These are phyloP conservation scores for Cyclocybe aegerita DNA, from an alignment of 768 basidiomycete genomes.

Conservation along the genomic window DNA sequence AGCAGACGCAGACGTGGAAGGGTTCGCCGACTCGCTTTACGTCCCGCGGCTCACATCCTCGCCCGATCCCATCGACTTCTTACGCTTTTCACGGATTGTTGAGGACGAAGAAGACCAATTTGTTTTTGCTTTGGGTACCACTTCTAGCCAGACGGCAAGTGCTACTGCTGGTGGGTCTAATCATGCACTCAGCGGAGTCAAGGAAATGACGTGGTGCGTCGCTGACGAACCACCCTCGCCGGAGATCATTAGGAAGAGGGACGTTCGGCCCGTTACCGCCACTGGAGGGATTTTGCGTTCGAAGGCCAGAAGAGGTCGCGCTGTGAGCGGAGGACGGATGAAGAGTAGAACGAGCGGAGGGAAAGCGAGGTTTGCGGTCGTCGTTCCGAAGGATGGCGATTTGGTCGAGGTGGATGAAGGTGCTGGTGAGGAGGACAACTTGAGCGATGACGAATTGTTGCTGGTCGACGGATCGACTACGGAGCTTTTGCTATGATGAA, in stretches of 20 bases:
- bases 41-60: conserved; percentile 17
- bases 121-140: conserved; percentile 15
- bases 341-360: conserved; percentile 13
- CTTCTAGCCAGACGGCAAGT: conserved; percentile 6
- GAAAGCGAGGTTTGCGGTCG: conserved; percentile 11
- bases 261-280: neutral
- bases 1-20: conserved; percentile 12
- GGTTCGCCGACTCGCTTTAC: conserved; percentile 20
- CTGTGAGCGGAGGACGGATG: neutral
- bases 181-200: neutral
- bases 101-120: conserved; percentile 13
- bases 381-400: conserved; percentile 5
- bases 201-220: conserved; percentile 27
- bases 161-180: conserved; percentile 9
- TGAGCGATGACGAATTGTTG: conserved; percentile 25
- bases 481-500: conserved; percentile 2
- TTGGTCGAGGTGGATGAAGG: conserved; percentile 9
- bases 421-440: conserved; percentile 10
- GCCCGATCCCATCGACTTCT: conserved; percentile 24
- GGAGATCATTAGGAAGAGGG: conserved; percentile 23
- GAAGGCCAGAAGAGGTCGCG: neutral
- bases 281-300: conserved; percentile 3
- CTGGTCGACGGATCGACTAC: conserved; percentile 12
- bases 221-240: conserved; percentile 39
- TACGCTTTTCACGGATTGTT: conserved; percentile 15